Base-by-base conservation (phyloP, 164 flowering plant genomes). In the Kalanchoe fedtschenkoi region DNA sequence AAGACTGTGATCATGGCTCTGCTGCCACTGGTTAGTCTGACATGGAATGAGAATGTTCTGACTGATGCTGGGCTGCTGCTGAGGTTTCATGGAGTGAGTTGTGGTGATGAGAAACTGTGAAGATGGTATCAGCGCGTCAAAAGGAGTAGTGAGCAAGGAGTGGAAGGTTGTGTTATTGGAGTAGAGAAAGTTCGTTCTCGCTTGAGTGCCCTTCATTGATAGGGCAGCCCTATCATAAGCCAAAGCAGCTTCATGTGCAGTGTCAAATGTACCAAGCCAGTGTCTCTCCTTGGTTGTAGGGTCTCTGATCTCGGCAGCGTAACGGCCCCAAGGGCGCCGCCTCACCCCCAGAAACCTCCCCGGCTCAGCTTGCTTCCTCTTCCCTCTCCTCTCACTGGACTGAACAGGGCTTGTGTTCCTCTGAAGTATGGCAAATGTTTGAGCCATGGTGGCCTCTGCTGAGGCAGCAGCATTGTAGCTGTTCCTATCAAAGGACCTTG, bases 211-310 rank as follows among this genome's bases (percentile, higher is more conserved):
- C 64, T 86, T 89, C 80, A 92, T 89, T 46, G 89, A 82, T n/a
- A 92, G 80, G 21, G 98, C 96, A 67, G 98, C 98, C 38, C 88
- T 86, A 62, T 89, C 98, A 79, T 92, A 92, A 71, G 96, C 98
- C 41, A 92, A 78, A 47, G 96, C 98, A 6, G 98, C 98, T 77
- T 92, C 96, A 61, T 88, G 96, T 3, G 96, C 98, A 65, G 96
- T 88, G 72, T 92, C 96, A 71, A 92, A 92, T 0, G 98, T 92
- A 5, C 98, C 98, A 34, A 92, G 86, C 98, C 96, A 92, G 58
- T 89, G 96, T 62, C 98, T 82, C 64, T 88, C 96, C 57, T 92
- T 92, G 13, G 98, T 92, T 17, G 88, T 77, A 5, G 96, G 96
- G 77, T 92, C 96, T 66, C 98, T 77, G 8, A 92, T 92, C 62